A percentile compares a stretch with the other conserved stretches of the same genome.
Conservation (phyloP, 2,329 filamentous ascomycete genomes). For the Sclerotinia borealis region DNA sequence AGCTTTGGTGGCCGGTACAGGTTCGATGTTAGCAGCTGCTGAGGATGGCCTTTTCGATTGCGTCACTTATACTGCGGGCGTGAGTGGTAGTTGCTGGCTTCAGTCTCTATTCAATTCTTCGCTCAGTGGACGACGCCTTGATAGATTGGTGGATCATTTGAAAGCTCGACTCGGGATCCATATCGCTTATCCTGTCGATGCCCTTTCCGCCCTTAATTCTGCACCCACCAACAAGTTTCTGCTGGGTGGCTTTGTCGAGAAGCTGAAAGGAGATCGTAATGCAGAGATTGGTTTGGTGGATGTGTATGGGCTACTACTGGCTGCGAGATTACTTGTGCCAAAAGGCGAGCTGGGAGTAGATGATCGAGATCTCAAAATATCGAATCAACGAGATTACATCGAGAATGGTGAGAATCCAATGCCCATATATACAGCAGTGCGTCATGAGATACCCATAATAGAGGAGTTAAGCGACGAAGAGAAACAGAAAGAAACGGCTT, state of each 20-base stretch:
- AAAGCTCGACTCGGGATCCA: constrained; percentile 81
- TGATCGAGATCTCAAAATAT: constrained; percentile 80
- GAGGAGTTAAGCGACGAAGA: constrained; percentile 38
- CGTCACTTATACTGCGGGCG: constrained; percentile 88
- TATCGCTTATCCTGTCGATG: constrained; percentile 85
- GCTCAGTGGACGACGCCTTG: constrained; percentile 61
- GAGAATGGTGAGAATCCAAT: constrained; percentile 75
- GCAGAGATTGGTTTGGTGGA: constrained; percentile 89
- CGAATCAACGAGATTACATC: constrained; percentile 73
- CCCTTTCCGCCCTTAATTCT: constrained; percentile 73
- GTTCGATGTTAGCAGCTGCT: constrained; percentile 76
- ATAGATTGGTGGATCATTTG: constrained; percentile 71
- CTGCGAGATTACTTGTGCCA: constrained; percentile 77
- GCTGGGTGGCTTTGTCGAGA: constrained; percentile 83
- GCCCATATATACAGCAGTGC: constrained; percentile 91
- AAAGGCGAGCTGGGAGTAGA: constrained; percentile 75
- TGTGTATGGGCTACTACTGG: constrained; percentile 81
- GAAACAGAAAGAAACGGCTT: constrained; percentile 32
- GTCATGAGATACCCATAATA: constrained; percentile 82
- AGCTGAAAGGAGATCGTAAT: constrained; percentile 73
- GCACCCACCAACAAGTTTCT: constrained; percentile 92
- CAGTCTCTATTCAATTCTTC: constrained; percentile 83
- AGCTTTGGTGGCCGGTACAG: constrained; percentile 83
- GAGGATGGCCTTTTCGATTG: constrained; percentile 91
- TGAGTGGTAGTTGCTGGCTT: constrained; percentile 94